Evolutionary conservation across 208 protist species (phyloP), one percentile per base, ranked within the genome.

Genomic region (Crithidia fasciculata): DNA sequence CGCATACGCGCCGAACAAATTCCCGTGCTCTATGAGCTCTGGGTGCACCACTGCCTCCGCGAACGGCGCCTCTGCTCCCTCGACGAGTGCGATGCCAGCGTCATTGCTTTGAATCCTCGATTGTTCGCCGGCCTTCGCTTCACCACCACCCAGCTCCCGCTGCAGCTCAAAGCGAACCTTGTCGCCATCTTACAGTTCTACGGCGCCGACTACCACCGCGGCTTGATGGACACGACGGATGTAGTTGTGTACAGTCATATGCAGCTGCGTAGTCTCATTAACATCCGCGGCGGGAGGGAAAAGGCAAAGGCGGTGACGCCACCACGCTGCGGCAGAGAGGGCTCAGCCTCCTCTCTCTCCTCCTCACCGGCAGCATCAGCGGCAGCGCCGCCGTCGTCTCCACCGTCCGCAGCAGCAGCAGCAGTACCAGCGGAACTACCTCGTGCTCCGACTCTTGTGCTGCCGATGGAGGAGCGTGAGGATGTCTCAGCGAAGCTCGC

Each of bases 181-280:
- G 60, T 92, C 12, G 91, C 91, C 6, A 72, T 78, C 5, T 66
- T 96, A 67, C 80, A 83, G 47, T 93, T 90, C 64, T 90, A 85
- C 53, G 91, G 91, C 36, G 91, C 78, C 10, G 69, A 63, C 6
- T 96, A 96, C 77, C 80, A 81, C 55, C 83, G 81, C 16, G 45
- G 90, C 59, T 55, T 96, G 56, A 83, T 84, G 2, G 80, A 71
- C 43, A 64, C 59, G 10, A 96, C 88, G 0, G 78, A 82, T 53
- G 44, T 91, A 15, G 59, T 96, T 0, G 64, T 96, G 16, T 85
- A 86, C 68, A 78, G 80, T 50, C 73, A 74, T 47, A 59, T 83
- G 56, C 57, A 47, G n/a, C 43, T 71, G 3, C 13, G 19, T 19
- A 8, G 36, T 8, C 7, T 5, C 28, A 37, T 0, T 5, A 19